Evolutionary conservation across 441 rosid genomes (phyloP), one percentile per base, ranked within the genome.

Genomic region (Euphorbia corollata): DNA sequence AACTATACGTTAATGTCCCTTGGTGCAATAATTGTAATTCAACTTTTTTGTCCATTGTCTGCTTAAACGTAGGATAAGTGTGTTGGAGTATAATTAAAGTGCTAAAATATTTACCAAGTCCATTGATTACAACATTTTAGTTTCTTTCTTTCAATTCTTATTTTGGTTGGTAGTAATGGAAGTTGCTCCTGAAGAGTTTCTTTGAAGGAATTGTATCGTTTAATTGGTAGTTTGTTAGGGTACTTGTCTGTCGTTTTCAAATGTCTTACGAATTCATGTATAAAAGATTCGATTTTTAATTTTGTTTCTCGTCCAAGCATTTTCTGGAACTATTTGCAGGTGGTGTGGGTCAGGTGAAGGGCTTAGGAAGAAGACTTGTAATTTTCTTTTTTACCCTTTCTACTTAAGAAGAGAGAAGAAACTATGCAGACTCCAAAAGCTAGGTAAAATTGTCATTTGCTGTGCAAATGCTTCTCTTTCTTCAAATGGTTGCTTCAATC

Each of bases 371-470:
- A 74, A 73, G 39, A 63, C 68, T 54, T 63, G 65, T 57, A 53
- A 61, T 65, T 68, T 65, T 22, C 76, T 36, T 8, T 22, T 77
- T 61, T 63, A 38, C 62, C 65, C 9, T 50, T 57, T 74, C 62
- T 58, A 43, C 69, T 73, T 71, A 63, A 69, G 74, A 64, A 70
- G 30, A 69, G 73, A 53, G 58, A 62, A 80, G 77, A 12, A 61
- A 75, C 61, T 58, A 91, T 93, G 96, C 98, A 93, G 90, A 86
- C 96, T 43, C 88, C 96, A 60, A 91, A 91, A 83, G 80, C 82
- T 60, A 86, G 89, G 98, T 89, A 72, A 76, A 81, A 23, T 75
- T 68, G n/a, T 67, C 62, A 51, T 63, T 66, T 73, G 39, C 60
- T 65, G 15, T 64, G 23, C 61, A 50, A 47, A 27, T 13, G 2